A percentile compares a stretch with the other conserved stretches of the same genome.
phyloP scores from a whole-genome alignment of 805 yeast genomes.

The Candida ficus region DNA sequence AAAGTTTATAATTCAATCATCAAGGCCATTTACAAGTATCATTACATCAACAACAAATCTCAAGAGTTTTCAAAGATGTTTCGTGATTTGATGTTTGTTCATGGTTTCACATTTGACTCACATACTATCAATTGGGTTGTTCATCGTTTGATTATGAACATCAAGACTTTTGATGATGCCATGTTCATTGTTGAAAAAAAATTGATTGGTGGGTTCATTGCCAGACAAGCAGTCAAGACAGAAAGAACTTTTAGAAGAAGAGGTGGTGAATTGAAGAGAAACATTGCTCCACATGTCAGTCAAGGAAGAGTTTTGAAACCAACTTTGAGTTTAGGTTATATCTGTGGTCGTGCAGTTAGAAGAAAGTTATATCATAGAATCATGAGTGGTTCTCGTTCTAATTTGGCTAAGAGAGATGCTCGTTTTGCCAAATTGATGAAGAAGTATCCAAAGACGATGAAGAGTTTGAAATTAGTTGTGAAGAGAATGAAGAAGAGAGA shows the following conservation, averaged over 20 bases:
- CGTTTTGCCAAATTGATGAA: constrained; percentile 16
- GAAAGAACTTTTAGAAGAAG: constrained; percentile 13
- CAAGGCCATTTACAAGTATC: constrained; percentile 8
- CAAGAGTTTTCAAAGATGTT: constrained; percentile 10
- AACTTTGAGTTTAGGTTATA: constrained; percentile 24
- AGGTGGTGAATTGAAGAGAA: constrained; percentile 9
- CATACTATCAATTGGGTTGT: constrained; percentile 28
- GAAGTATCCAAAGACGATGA: constrained; percentile 30
- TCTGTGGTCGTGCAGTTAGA: constrained; percentile 15
- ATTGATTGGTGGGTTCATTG: constrained; percentile 33
- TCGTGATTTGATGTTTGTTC: constrained; percentile 21
- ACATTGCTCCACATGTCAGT: constrained; percentile 20
- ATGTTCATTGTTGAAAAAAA: constrained; percentile 26
- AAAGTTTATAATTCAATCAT: constrained; percentile 21
- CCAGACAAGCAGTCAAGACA: constrained; percentile 9
- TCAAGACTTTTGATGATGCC: constrained; percentile 26
- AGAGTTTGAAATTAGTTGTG: constrained; percentile 14
- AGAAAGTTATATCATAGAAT: constrained; percentile 25
- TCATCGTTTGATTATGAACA: constrained; percentile 22
- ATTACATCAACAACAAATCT: constrained; percentile 3
- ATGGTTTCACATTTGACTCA: constrained; percentile 27
- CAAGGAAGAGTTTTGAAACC: constrained; percentile 24
- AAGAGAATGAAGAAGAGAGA: constrained; percentile 22
- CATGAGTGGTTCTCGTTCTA: constrained; percentile 7
- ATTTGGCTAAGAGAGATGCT: constrained; percentile 11